Evolutionary conservation across 441 rosid genomes (phyloP), one percentile per base, ranked within the genome.

Genomic region (Gossypium gossypioides): DNA sequence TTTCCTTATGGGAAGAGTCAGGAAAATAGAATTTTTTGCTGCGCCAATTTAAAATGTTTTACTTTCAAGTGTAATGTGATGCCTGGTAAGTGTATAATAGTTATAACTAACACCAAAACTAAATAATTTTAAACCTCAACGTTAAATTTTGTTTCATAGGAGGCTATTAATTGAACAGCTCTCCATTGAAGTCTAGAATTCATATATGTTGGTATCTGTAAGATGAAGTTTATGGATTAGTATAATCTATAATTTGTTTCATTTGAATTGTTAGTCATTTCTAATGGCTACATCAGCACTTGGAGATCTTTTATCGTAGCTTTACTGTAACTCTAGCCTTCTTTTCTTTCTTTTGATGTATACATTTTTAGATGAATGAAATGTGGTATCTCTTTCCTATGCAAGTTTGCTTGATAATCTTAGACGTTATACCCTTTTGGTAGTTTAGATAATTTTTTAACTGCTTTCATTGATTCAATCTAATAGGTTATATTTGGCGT

Each of bases 391-490:
- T 62, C 48, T 34, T 62, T 4, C n/a, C 25, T 32, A 13, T 32
- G 46, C 24, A 32, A 61, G 46, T 19, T 72, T 61, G 37, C 72
- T 46, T 29, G 18, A 27, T 22, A 52, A 13, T 21, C n/a, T 21
- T 32, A 24, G 18, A 6, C 9, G 42, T 37, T 37, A 1, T 37
- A 37, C 10, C 46, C 42, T 1, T 66, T 16, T 16, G 19, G 67
- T 34, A 19, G 65, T 68, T 61, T 16, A 13, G 12, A 32, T 18
- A 21, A 60, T 54, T 21, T 61, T 21, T 51, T 68, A 52, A 21
- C 21, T 69, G 65, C 22, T 16, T 25, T 76, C 40, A 67, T 71
- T 19, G 6, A 27, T 25, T 73, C 52, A 54, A 71, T 48, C 50
- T 56, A 19, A 10, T 19, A 42, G 32, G 65, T 46, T 13, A 50